A percentile compares a stretch with the other conserved stretches of the same genome.
These are phyloP conservation scores for Pyronema omphalodes DNA, from an alignment of 495 filamentous ascomycete species.

Conservation along the genomic window DNA sequence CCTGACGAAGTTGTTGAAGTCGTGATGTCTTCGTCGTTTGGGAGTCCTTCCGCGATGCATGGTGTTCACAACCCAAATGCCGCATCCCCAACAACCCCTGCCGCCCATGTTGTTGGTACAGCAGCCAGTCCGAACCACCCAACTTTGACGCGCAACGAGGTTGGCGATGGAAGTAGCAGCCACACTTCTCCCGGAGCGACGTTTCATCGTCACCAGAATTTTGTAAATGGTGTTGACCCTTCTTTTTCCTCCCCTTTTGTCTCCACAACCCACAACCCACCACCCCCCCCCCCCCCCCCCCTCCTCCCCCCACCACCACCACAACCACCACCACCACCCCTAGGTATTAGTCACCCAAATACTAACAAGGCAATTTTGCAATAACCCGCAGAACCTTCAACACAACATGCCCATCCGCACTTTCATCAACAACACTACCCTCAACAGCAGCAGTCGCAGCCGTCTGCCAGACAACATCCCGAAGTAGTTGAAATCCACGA, in stretches of 20 bases:
- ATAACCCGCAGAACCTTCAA: neutral
- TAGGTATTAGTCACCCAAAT: neutral
- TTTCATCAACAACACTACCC: neutral
- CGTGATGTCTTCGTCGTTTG: conserved; percentile 15
- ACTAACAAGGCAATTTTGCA: neutral
- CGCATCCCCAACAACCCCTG: conserved; percentile 10
- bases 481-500: conserved; percentile 20
- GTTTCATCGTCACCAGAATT: conserved; percentile 20
- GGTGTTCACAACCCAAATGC: conserved; percentile 18
- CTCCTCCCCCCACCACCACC: no score
- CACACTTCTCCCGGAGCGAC: conserved; percentile 11
- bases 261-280: no score
- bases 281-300: no score
- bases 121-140: conserved; percentile 3
- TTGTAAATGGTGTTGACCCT: conserved; percentile 17
- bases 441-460: neutral
- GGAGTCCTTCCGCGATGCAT: conserved; percentile 20
- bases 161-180: conserved; percentile 6
- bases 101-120: conserved; percentile 23
- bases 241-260: neutral
- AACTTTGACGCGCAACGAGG: conserved; percentile 3
- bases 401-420: neutral
- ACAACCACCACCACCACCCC: no score
- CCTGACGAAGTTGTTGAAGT: neutral
- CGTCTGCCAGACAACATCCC: conserved; percentile 2